Conservation (phyloP, 1,284 basidiomycete genomes). For the Pseudozyma sp. region DNA sequence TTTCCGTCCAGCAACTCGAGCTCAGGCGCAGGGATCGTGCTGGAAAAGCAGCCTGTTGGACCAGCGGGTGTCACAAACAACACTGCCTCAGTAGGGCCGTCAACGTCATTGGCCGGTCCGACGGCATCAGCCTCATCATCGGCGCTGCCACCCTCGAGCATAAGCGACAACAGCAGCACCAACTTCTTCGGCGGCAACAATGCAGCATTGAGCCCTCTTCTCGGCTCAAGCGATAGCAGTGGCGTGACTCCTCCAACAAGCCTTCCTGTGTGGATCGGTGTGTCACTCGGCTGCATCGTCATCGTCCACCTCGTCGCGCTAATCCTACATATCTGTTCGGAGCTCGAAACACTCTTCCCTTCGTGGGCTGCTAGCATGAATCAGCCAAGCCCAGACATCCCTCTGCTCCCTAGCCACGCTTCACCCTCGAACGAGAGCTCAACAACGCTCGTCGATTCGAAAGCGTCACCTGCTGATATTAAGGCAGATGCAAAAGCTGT, state of each 20-base stretch:
- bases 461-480: not conserved
- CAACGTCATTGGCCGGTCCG: not conserved
- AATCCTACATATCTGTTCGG: constrained; percentile 21
- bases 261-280: constrained; percentile 30
- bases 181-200: constrained; percentile 1
- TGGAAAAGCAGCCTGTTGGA: not conserved
- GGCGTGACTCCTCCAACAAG: constrained; percentile 1
- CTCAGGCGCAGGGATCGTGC: not conserved
- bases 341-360: constrained; percentile 22
- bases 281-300: not conserved
- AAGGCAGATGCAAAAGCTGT: not conserved
- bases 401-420: constrained; percentile 1
- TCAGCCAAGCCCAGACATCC: not conserved
- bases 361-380: not conserved
- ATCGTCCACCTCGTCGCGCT: constrained; percentile 20
- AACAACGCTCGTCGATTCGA: constrained; percentile 14
- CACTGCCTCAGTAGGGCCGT: not conserved
- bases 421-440: constrained; percentile 10
- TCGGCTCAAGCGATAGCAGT: not conserved
- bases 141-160: not conserved
- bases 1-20: constrained; percentile 4
- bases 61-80: not conserved
- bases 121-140: not conserved
- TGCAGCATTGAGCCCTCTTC: not conserved
- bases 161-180: constrained; percentile 1